phyloP scores from a whole-genome alignment of 148 eudicot genomes.

The Camellia lanceoleosa region DNA sequence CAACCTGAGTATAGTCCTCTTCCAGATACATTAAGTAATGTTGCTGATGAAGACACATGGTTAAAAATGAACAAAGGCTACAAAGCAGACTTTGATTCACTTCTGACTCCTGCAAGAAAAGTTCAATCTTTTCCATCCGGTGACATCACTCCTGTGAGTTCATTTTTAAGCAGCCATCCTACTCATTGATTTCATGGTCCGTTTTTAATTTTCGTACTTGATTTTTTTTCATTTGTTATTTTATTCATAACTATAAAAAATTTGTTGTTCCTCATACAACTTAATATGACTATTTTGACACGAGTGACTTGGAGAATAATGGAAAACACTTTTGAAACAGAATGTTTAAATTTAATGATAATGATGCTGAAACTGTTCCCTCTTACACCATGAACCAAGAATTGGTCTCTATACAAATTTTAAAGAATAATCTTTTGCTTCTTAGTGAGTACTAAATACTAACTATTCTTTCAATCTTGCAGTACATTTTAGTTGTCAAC shows the following conservation, averaged over 20 bases:
- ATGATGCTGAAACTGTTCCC: background rate
- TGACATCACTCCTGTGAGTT: conserved; percentile 55
- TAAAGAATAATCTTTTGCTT: background rate
- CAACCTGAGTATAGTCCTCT: conserved; percentile 68
- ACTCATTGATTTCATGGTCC: background rate
- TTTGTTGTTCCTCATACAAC: background rate
- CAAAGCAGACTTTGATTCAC: conserved; percentile 86
- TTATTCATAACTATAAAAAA: background rate
- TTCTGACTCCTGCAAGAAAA: conserved; percentile 86
- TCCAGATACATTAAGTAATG: conserved; percentile 59
- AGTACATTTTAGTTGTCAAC: too few species aligned
- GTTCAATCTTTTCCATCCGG: conserved; percentile 58
- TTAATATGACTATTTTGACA: background rate
- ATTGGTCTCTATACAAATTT: background rate
- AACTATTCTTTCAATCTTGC: too few species aligned
- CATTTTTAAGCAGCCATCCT: background rate
- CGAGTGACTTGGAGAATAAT: background rate
- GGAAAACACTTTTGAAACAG: background rate
- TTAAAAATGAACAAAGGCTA: conserved; percentile 82
- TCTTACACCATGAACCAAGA: background rate
- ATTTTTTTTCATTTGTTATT: background rate
- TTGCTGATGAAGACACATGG: conserved; percentile 95
- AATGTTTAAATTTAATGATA: background rate
- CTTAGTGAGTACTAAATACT: too few species aligned
- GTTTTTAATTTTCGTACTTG: background rate